Evolutionary conservation across 1,284 basidiomycete genomes (phyloP), one percentile per base, ranked within the genome.

Genomic region (Cryptococcus maquisensis): DNA sequence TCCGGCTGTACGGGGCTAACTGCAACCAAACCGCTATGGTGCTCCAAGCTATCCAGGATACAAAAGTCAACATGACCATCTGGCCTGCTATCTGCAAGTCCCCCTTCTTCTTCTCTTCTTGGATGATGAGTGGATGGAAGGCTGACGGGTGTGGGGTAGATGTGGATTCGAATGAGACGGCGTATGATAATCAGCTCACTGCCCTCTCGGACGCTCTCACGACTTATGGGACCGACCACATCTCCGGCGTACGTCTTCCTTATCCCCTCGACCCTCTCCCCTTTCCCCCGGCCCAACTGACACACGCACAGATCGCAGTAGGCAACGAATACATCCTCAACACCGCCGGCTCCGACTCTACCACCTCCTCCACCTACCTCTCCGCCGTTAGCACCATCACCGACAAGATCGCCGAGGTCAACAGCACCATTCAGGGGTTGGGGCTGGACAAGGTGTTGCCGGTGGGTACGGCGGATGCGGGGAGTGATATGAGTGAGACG

Each of bases 381-480:
- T 48, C 67, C n/a, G 70, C 74, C 13, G 78, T 79, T 20, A 55
- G 66, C 20, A 69, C 80, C 40, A 82, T 95, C 44, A 79, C 86
- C 38, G 62, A 75, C 16, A 82, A 86, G 71, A 88, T 95, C 59
- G 69, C 81, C 1, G 85, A 69, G 16, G 74, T 80, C 54, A 65
- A 89, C 72, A 83, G 84, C 12, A 77, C 81, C 18, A 69, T 69
- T 23, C 82, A 82, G 78, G 63, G 44, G 1, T 67, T 90, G 56
- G 71, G 65, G 4, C 62, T 80, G 35, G 62, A 66, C 55, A 81
- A 81, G 65, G 64, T 65, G 7, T 77, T 93, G 48, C 84, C 84
- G 0, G 82, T 98, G 32, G 95, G 95, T 18, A 96, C 85, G 13
- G 84, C 89, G 7, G 94, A 98, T 66, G 95, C 94, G 9, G 94